Conservation (phyloP, 192 early-diverging fungal species). For the Dissophora globulifera region DNA sequence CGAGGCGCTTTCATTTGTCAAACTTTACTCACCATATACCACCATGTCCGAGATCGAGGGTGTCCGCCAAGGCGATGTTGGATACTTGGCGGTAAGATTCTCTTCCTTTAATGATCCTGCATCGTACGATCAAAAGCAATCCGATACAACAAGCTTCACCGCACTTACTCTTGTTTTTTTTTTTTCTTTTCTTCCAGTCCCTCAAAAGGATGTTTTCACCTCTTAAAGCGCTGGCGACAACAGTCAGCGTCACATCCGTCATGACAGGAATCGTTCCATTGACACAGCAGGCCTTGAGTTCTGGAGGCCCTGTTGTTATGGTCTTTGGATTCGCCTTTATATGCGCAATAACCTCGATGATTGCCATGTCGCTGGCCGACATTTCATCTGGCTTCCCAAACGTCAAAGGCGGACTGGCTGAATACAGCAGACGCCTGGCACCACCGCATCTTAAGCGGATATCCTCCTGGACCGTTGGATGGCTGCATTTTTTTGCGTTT, state of each 20-base stretch:
- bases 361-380: slow-evolving; percentile 34
- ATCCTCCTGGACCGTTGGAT: slow-evolving; percentile 39
- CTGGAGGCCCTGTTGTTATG: slow-evolving; percentile 30
- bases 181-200: neutral
- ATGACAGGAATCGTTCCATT: slow-evolving; percentile 31
- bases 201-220: slow-evolving; percentile 8
- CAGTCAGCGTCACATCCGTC: slow-evolving; percentile 17
- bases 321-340: slow-evolving; percentile 31
- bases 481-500: slow-evolving; percentile 40
- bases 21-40: slow-evolving; percentile 26
- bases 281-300: slow-evolving; percentile 11
- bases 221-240: slow-evolving; percentile 13
- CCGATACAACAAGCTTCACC: neutral
- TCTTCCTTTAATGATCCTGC: neutral
- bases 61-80: neutral
- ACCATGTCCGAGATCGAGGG: slow-evolving; percentile 3
- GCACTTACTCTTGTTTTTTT: too few relatives aligned
- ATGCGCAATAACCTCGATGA: slow-evolving; percentile 8
- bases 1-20: slow-evolving; percentile 27
- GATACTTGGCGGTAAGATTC: slow-evolving; percentile 13
- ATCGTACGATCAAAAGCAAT: neutral
- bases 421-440: slow-evolving; percentile 37
- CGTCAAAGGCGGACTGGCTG: slow-evolving; percentile 36
- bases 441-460: slow-evolving; percentile 12
- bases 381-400: slow-evolving; percentile 37